These are phyloP conservation scores for Alternaria panax DNA, from an alignment of 2,329 filamentous ascomycete species.

Conservation along the genomic window DNA sequence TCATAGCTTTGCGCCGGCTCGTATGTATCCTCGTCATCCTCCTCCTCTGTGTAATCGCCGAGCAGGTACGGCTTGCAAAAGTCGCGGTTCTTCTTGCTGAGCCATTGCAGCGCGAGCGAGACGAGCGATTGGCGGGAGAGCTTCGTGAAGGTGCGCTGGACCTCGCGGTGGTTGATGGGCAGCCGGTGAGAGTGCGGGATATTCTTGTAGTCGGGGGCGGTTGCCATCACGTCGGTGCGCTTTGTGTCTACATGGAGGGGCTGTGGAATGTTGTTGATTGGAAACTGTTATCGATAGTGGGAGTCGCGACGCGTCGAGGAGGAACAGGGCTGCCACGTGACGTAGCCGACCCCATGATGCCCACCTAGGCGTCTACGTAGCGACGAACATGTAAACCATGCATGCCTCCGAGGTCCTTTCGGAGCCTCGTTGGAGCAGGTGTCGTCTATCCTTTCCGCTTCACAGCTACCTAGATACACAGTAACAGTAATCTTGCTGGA, in stretches of 20 bases:
- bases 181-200: conserved; percentile 76
- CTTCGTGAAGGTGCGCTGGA: conserved; percentile 71
- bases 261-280: conserved; percentile 17
- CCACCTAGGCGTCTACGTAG: neutral
- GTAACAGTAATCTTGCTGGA: neutral
- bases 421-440: neutral
- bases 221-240: conserved; percentile 53
- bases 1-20: conserved; percentile 70
- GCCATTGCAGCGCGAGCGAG: conserved; percentile 77
- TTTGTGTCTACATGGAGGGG: conserved; percentile 40
- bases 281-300: conserved; percentile 35
- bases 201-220: conserved; percentile 74
- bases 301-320: conserved; percentile 20
- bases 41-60: conserved; percentile 52
- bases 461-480: neutral
- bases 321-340: conserved; percentile 22
- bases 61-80: conserved; percentile 67
- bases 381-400: neutral
- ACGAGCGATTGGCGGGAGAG: conserved; percentile 76
- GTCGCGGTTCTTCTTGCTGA: conserved; percentile 69
- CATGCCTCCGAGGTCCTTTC: neutral
- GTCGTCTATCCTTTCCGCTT: neutral
- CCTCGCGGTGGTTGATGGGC: conserved; percentile 67
- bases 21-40: conserved; percentile 68
- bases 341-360: neutral